Base-by-base conservation (phyloP, 139 green algal genomes). In the Tetradesmus lagerheimii region DNA sequence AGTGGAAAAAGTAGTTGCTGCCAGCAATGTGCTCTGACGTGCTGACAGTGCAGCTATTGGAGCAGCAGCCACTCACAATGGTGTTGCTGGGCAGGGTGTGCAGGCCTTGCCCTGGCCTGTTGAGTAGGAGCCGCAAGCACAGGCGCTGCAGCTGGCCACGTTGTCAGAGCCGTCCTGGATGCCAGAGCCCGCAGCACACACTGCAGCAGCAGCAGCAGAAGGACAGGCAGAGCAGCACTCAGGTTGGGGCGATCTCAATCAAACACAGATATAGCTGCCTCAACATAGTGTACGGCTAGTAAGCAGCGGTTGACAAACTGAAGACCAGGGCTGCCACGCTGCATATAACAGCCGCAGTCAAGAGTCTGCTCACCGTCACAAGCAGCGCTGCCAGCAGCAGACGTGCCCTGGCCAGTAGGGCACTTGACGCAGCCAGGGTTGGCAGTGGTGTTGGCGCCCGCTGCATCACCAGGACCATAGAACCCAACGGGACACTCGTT, bases 341-440 rank as follows among this genome's bases (percentile, higher is more conserved):
- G 45, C 14, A 12, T 57, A 9, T 57, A 18, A 57, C 45, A 57
- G 14, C 0, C 45, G 14, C 45, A 57, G 14, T 12, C 11, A 12
- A 57, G 14, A 64, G 50, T 50, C 43, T 14, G 50, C 78, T 84
- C 78, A 84, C 78, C 41, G 25, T 84, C 25, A 39, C 78, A 84
- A 18, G 39, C 4, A 31, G 78, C 35, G 39, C 78, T 84, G 78
- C 78, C 78, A 9, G 29, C 23, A 11, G 11, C 38, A 23, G 41
- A 35, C 27, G 78, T 84, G 78, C 78, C 67, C 12, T 31, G 18
- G 23, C 78, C 78, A 62, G 78, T 39, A 31, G 39, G 39, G 78
- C 78, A 84, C 20, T 11, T 12, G 25, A 27, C 6, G 78, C 78
- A 84, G 78, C 23, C 41, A 64, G 50, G 50, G 78, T 84, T 66